Conservation (phyloP, 768 basidiomycete species). For the Mycena belliarum region DNA sequence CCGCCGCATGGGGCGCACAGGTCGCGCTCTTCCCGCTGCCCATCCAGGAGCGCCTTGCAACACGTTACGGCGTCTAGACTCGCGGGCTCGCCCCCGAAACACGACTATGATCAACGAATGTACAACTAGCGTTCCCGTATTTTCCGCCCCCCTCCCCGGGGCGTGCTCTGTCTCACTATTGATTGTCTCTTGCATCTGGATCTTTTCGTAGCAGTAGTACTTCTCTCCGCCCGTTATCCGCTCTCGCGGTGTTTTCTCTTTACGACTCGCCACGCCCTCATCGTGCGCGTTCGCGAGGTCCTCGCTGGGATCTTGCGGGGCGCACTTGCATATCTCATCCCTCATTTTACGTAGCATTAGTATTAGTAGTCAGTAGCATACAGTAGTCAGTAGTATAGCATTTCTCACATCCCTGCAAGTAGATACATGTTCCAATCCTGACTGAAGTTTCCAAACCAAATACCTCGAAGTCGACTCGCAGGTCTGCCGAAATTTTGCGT, state of each 20-base stretch:
- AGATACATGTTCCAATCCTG: constrained; percentile 36
- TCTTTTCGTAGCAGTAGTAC: constrained; percentile 43
- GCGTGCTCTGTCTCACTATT: constrained; percentile 1
- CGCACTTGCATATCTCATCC: constrained; percentile 26
- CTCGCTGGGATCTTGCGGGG: too few species aligned
- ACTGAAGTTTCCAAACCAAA: too few species aligned
- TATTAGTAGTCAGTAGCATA: constrained; percentile 37
- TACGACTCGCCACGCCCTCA: constrained; percentile 12
- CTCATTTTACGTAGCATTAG: constrained; percentile 46
- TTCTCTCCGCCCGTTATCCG: neutral
- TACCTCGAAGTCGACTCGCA: too few species aligned
- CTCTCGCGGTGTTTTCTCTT: constrained; percentile 12
- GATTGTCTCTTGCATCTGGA: constrained; percentile 52
- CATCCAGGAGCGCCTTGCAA: constrained; percentile 83
- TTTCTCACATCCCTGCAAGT: constrained; percentile 48
- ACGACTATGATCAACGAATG: too few species aligned
- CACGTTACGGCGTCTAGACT: constrained; percentile 81
- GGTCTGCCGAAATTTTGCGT: too few species aligned
- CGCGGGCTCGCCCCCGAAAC: neutral
- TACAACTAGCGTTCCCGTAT: constrained; percentile 18
- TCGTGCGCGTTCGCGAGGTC: too few species aligned
- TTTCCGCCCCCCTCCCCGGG: neutral
- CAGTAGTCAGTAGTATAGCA: constrained; percentile 40
- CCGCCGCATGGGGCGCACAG: constrained; percentile 83
- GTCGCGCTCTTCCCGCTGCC: constrained; percentile 82